phyloP scores from a whole-genome alignment of 805 yeast genomes.

The Metschnikowia cerradonensis region DNA sequence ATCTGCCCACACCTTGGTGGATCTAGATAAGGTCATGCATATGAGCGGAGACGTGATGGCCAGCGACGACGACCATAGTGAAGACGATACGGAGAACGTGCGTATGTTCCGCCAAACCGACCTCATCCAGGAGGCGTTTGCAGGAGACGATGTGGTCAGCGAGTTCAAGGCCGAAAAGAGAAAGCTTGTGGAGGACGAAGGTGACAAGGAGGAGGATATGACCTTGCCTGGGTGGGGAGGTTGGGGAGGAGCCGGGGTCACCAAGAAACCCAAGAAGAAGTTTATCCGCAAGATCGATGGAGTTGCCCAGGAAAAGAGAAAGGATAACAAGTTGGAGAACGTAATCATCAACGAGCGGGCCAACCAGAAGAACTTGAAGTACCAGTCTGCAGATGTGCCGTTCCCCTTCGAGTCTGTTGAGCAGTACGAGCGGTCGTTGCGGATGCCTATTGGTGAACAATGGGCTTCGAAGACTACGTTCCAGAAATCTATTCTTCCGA shows the following conservation, averaged over 20 bases:
- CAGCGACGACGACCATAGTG: conserved; percentile 25
- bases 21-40: conserved; percentile 51
- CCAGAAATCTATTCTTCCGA: conserved; percentile 85
- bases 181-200: conserved; percentile 67
- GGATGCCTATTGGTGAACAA: conserved; percentile 96
- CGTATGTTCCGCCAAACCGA: conserved; percentile 74
- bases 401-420: conserved; percentile 91
- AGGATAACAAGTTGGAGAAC: conserved; percentile 68
- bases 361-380: conserved; percentile 80
- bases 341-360: conserved; percentile 88
- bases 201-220: conserved; percentile 78
- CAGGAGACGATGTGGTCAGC: conserved; percentile 89
- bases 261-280: conserved; percentile 48
- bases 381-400: conserved; percentile 86
- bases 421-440: conserved; percentile 88
- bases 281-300: conserved; percentile 74
- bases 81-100: conserved; percentile 34
- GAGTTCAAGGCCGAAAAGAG: conserved; percentile 79
- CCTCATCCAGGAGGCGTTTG: conserved; percentile 86
- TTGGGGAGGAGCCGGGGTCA: conserved; percentile 72
- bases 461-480: conserved; percentile 89
- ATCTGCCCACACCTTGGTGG: conserved; percentile 34
- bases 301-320: conserved; percentile 65
- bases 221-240: conserved; percentile 98
- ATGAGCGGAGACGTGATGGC: conserved; percentile 41